A percentile compares a stretch with the other conserved stretches of the same genome.
Conservation (phyloP, 805 yeast species). For the Metschnikowia rubicola region DNA sequence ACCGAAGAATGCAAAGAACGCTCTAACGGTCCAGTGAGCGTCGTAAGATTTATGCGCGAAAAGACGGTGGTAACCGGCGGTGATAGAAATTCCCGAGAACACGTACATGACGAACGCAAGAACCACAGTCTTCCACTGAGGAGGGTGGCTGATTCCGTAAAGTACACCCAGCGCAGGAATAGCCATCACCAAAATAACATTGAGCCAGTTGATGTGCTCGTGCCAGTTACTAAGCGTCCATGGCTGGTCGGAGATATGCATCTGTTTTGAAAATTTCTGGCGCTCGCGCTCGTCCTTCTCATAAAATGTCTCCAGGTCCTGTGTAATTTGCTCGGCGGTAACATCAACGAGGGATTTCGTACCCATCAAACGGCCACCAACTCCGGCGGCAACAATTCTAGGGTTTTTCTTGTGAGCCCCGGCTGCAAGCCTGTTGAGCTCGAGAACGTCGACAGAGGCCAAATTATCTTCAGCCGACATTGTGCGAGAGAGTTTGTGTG, state of each 20-base stretch:
- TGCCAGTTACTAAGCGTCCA: slow-evolving; percentile 75
- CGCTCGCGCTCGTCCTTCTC: slow-evolving; percentile 39
- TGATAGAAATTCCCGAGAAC: slow-evolving; percentile 69
- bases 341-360: slow-evolving; percentile 67
- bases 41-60: slow-evolving; percentile 75
- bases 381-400: slow-evolving; percentile 74
- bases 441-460: slow-evolving; percentile 54
- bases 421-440: slow-evolving; percentile 77
- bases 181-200: slow-evolving; percentile 58
- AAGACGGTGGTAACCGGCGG: slow-evolving; percentile 81
- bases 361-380: slow-evolving; percentile 78
- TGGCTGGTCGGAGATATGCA: slow-evolving; percentile 73
- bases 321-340: slow-evolving; percentile 59
- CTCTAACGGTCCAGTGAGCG: slow-evolving; percentile 56
- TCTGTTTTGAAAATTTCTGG: slow-evolving; percentile 35
- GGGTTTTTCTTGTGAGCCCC: slow-evolving; percentile 70
- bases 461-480: slow-evolving; percentile 17
- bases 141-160: slow-evolving; percentile 44
- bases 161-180: slow-evolving; percentile 56
- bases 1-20: slow-evolving; percentile 73
- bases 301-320: slow-evolving; percentile 40
- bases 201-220: slow-evolving; percentile 75
- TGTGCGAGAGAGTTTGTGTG: neutral
- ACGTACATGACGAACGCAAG: slow-evolving; percentile 53
- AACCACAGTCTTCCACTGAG: slow-evolving; percentile 48